A percentile compares a stretch with the other conserved stretches of the same genome.
Conservation (phyloP, 768 basidiomycete genomes). For the Trametes sanguinea region DNA sequence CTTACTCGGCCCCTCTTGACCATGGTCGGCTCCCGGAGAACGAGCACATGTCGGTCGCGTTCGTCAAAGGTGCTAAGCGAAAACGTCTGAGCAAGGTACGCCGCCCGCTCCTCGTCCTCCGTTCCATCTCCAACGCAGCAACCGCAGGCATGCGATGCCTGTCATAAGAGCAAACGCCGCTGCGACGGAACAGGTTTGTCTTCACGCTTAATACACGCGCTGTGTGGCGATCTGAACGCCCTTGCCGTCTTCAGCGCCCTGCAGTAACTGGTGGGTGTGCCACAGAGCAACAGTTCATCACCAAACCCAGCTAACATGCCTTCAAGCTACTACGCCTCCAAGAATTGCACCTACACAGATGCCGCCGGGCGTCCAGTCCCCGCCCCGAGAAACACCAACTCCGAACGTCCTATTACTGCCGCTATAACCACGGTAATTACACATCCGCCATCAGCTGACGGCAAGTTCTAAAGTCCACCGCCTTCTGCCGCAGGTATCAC, state of each 20-base stretch:
- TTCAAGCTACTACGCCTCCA: slow-evolving; percentile 75
- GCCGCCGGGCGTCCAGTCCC: slow-evolving; percentile 78
- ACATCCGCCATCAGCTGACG: slow-evolving; percentile 4
- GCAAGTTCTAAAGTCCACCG: background rate
- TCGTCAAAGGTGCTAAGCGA: slow-evolving; percentile 54
- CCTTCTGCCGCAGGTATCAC: slow-evolving; percentile 7
- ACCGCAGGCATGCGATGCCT: slow-evolving; percentile 72
- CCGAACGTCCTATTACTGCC: slow-evolving; percentile 11
- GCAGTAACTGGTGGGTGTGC: slow-evolving; percentile 70
- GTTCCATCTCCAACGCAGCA: slow-evolving; percentile 3
- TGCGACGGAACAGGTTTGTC: slow-evolving; percentile 80
- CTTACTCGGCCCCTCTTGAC: slow-evolving; percentile 9
- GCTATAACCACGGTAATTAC: slow-evolving; percentile 13
- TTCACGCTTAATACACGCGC: no score
- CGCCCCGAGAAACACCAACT: slow-evolving; percentile 45
- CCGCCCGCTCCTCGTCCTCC: background rate
- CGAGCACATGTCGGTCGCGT: slow-evolving; percentile 41
- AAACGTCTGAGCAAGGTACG: slow-evolving; percentile 55
- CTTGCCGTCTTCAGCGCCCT: slow-evolving; percentile 52
- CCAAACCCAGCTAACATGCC: slow-evolving; percentile 15
- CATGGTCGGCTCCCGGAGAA: slow-evolving; percentile 26
- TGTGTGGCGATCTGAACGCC: background rate
- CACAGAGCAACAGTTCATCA: background rate
- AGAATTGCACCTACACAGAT: slow-evolving; percentile 80
- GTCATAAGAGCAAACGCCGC: slow-evolving; percentile 82